A percentile compares a stretch with the other conserved stretches of the same genome.
These are phyloP conservation scores for Mortierella sp. DNA, from an alignment of 371 early-diverging fungal genomes.

Conservation along the genomic window DNA sequence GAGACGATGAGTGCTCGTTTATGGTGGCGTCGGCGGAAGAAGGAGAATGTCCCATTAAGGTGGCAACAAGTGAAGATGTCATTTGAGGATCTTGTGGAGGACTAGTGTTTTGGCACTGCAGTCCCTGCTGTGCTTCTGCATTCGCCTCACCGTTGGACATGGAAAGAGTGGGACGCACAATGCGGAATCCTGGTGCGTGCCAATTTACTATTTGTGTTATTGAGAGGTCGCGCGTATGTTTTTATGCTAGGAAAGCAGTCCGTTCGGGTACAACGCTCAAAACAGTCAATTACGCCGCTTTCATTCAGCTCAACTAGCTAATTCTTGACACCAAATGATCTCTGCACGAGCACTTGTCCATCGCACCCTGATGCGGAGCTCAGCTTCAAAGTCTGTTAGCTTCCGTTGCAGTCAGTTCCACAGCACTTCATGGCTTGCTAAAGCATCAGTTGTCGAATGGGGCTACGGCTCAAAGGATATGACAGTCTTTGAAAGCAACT, in stretches of 20 bases:
- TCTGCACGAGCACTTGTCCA: neutral
- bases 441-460: slow-evolving; percentile 43
- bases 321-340: neutral
- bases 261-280: neutral
- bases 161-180: neutral
- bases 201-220: neutral
- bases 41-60: neutral
- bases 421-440: slow-evolving; percentile 23
- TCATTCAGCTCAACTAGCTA: neutral
- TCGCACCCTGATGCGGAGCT: neutral
- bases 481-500: slow-evolving; percentile 29
- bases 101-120: neutral
- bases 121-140: neutral
- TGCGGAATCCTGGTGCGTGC: neutral
- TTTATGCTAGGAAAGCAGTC: slow-evolving; percentile 5
- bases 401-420: slow-evolving; percentile 27
- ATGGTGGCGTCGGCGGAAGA: slow-evolving; percentile 26
- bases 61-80: neutral
- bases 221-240: neutral
- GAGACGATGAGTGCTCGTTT: neutral
- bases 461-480: slow-evolving; percentile 31
- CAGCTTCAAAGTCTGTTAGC: neutral
- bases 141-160: slow-evolving; percentile 7
- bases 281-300: no score
- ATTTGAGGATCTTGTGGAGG: slow-evolving; percentile 7